Base-by-base conservation (phyloP, 2,329 filamentous ascomycete genomes). In the Paraphoma sp. region DNA sequence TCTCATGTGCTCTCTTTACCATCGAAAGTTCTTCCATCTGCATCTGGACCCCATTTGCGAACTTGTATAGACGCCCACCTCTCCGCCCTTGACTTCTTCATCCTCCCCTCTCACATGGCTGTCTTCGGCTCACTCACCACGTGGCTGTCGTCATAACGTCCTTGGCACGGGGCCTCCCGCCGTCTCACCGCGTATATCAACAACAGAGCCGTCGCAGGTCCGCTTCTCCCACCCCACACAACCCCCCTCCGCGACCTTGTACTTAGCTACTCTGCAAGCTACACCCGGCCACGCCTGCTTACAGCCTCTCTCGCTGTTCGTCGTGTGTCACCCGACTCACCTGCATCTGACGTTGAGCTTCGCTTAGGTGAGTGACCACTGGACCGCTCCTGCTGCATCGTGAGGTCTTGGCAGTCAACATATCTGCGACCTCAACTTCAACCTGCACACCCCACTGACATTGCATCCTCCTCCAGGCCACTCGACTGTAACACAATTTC, bases 351-450 rank as follows among this genome's bases (percentile, higher is more conserved):
- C 40, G 40, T 16, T n/a, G 40, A 42, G 40, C 40, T 42, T 10
- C 10, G 4, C 16, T n/a, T 36, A 45, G 30, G 42, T 51, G 42
- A 40, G 42, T 45, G 30, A 40, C 51, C 18, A 17, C 18, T n/a
- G 31, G 14, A 42, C 8, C 36, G 18, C 6, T 14, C 51, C 17
- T 50, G 33, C 48, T 28, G 9, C 45, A 47, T 4, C n/a, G 23
- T 17, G 12, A 53, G 6, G 31, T 30, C 49, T 56, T 56, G 54
- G 54, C 53, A 51, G 48, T 45, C 36, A 50, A 16, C 12, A n/a
- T 31, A 6, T 51, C 43, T n/a, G n/a, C n/a, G 12, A 6, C 44
- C 48, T 51, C 51, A n/a, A 16, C 42, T 44, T 18, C 33, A 48
- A 29, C 40, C 40, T 11, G 42, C 47, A 28, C 18, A 45, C 29